phyloP scores from a whole-genome alignment of 768 basidiomycete genomes.

The Exsudoporus frostii region DNA sequence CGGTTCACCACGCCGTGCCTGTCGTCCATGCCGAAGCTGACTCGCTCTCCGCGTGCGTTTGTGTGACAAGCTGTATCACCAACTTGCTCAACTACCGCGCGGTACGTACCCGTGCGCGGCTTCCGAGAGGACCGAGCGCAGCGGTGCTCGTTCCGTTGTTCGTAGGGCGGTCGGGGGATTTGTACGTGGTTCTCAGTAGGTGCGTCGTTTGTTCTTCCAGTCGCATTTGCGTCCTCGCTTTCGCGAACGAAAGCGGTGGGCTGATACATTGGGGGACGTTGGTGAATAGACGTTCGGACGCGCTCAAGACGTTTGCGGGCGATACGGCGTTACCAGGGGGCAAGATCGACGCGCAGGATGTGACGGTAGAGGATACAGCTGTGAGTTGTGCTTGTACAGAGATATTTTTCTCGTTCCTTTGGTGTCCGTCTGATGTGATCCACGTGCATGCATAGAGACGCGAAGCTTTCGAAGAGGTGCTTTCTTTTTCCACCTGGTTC shows the following conservation, averaged over 20 bases:
- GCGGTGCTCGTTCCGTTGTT: conserved; percentile 85
- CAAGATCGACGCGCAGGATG: conserved; percentile 67
- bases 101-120: conserved; percentile 29
- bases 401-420: background rate
- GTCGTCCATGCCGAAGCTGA: background rate
- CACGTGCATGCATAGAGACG: conserved; percentile 49
- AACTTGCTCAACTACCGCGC: conserved; percentile 29
- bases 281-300: conserved; percentile 60
- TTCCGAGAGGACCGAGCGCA: conserved; percentile 60
- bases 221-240: background rate
- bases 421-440: background rate
- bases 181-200: conserved; percentile 85
- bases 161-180: conserved; percentile 75
- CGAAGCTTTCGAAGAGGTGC: conserved; percentile 89
- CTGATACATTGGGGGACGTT: background rate
- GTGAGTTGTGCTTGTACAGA: conserved; percentile 35
- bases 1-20: background rate
- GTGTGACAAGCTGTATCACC: conserved; percentile 20
- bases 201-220: conserved; percentile 36
- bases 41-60: background rate
- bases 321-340: conserved; percentile 90
- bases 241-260: too few relatives aligned
- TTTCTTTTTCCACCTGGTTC: background rate
- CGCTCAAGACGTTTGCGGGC: conserved; percentile 73
- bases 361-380: conserved; percentile 73